Evolutionary conservation across 2,329 filamentous ascomycete species (phyloP).

Genomic region (Pseudocercospora eumusae): DNA sequence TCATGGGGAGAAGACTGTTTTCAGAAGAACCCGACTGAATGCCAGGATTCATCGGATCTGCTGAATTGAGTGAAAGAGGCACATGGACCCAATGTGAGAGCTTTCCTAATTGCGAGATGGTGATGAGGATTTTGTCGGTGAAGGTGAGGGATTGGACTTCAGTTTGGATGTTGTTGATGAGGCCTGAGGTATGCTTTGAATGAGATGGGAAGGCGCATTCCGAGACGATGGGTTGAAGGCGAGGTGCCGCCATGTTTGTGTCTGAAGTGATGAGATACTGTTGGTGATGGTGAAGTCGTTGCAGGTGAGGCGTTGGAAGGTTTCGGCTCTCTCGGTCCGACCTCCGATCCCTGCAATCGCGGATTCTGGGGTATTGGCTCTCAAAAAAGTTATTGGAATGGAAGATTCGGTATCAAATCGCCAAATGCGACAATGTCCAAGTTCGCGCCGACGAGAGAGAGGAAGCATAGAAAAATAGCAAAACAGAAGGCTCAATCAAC

Average conservation of each 20-base stretch:
- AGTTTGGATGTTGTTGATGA: conserved; percentile 69
- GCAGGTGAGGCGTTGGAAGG: background rate
- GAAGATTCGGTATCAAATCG: background rate
- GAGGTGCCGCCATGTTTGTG: conserved; percentile 21
- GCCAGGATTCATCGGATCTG: conserved; percentile 61
- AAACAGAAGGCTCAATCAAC: conserved; percentile 51
- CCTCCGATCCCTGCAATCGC: background rate
- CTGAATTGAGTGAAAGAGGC: conserved; percentile 68
- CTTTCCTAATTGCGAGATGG: conserved; percentile 75
- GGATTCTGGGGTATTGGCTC: background rate
- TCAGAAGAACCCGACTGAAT: conserved; percentile 51
- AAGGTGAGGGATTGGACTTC: conserved; percentile 74
- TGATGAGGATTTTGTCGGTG: conserved; percentile 87
- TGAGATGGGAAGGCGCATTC: conserved; percentile 58
- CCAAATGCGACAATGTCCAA: conserved; percentile 36
- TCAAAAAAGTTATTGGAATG: conserved; percentile 7
- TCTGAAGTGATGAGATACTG: background rate
- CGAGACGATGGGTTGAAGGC: conserved; percentile 41
- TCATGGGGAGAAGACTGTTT: conserved; percentile 68
- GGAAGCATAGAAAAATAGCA: conserved; percentile 65
- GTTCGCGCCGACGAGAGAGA: conserved; percentile 55
- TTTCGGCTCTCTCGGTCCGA: background rate
- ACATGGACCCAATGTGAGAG: conserved; percentile 95
- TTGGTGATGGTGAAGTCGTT: too few species aligned
- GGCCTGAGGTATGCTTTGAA: conserved; percentile 51